Percentiles rank a stretch among this genome's conserved stretches.
phyloP scores from a whole-genome alignment of 768 basidiomycete species.

The Kwoniella sp. region DNA sequence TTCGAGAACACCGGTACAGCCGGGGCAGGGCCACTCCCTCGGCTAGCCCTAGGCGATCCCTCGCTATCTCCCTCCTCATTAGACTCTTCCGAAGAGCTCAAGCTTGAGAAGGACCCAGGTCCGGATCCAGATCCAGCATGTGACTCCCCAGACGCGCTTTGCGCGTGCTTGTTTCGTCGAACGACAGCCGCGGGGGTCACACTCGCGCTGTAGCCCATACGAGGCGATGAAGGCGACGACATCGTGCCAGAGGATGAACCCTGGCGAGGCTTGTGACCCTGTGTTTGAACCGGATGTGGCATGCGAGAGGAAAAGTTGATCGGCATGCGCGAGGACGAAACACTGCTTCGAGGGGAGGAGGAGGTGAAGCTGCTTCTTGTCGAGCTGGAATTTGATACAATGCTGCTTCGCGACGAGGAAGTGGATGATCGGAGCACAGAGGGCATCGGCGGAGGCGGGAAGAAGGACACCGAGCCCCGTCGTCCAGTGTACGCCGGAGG shows the following conservation, averaged over 20 bases:
- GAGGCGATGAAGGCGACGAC: constrained; percentile 4
- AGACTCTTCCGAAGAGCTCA: constrained; percentile 9
- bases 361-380: no score
- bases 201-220: no score
- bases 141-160: no score
- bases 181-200: no score
- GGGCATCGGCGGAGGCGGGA: constrained; percentile 1
- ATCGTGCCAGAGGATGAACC: neutral
- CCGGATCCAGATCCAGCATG: no score
- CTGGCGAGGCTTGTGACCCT: neutral
- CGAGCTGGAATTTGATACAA: no score
- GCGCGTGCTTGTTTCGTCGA: no score
- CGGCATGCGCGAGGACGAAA: constrained; percentile 2
- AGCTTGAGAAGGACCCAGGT: no score
- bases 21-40: neutral
- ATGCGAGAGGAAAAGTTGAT: constrained; percentile 9
- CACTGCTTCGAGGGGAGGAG: constrained; percentile 2
- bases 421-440: constrained; percentile 11
- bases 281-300: neutral
- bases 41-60: constrained; percentile 2
- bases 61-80: constrained; percentile 8
- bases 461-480: constrained; percentile 11
- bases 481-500: no score
- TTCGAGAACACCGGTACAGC: neutral
- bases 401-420: constrained; percentile 2